These are phyloP conservation scores for Capsicum pubescens DNA, from an alignment of 257 asterid genomes.

Conservation along the genomic window DNA sequence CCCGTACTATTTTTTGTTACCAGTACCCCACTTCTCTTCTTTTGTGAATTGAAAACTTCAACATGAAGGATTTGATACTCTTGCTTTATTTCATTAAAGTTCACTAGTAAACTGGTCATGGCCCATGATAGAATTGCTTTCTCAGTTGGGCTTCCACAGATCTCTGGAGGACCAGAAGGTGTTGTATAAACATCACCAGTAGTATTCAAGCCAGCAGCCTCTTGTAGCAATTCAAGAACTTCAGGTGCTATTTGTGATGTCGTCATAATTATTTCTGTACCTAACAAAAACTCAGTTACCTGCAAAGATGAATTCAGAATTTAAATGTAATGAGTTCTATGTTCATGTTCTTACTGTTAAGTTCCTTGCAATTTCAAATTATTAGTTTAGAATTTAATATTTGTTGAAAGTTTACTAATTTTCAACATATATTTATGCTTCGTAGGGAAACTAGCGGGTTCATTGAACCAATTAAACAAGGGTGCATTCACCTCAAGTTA, in stretches of 20 bases:
- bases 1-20: not conserved
- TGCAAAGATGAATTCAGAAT: not conserved
- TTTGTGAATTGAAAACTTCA: slow-evolving; percentile 35
- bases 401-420: not conserved
- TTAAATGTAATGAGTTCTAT: not conserved
- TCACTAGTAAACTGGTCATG: slow-evolving; percentile 5
- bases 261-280: slow-evolving; percentile 20
- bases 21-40: slow-evolving; percentile 37
- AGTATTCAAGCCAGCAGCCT: slow-evolving; percentile 29
- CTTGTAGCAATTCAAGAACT: slow-evolving; percentile 22
- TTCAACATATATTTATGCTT: not conserved
- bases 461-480: not conserved
- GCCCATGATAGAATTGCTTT: slow-evolving; percentile 36
- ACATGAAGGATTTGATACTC: slow-evolving; percentile 25
- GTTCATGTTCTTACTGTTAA: not conserved
- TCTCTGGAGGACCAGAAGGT: slow-evolving; percentile 27
- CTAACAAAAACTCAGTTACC: slow-evolving; percentile 35
- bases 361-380: not conserved
- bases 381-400: not conserved
- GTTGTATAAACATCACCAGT: slow-evolving; percentile 22
- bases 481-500: not conserved
- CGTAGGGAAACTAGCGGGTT: not conserved
- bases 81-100: slow-evolving; percentile 28
- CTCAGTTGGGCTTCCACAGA: slow-evolving; percentile 36
- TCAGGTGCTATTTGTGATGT: slow-evolving; percentile 34